Percentiles rank a stretch among this genome's conserved stretches.
phyloP scores from a whole-genome alignment of 495 filamentous ascomycete species.

The Neohortaea acidophila region DNA sequence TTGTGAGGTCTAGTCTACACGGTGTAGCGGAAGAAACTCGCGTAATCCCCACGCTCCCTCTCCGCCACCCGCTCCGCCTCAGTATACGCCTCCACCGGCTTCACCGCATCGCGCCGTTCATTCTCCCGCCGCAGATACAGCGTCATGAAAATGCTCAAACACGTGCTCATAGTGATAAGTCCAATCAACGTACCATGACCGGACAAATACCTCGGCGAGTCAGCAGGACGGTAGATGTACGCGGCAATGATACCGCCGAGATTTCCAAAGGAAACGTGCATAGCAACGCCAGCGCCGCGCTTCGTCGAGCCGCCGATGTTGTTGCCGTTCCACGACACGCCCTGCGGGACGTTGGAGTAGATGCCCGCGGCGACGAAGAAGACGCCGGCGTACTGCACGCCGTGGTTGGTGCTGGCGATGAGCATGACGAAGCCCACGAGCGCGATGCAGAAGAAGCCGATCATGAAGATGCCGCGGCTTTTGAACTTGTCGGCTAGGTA shows the following conservation, averaged over 20 bases:
- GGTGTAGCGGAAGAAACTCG: too few species aligned
- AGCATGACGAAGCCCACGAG: constrained; percentile 71
- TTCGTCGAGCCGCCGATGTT: constrained; percentile 90
- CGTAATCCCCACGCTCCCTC: too few species aligned
- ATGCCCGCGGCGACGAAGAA: constrained; percentile 84
- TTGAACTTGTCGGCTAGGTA: constrained; percentile 65
- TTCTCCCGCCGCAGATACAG: too few species aligned
- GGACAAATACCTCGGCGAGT: too few species aligned
- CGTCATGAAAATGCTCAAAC: too few species aligned
- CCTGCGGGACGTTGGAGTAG: constrained; percentile 85
- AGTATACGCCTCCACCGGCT: too few species aligned
- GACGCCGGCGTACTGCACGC: constrained; percentile 63
- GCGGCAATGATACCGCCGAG: constrained; percentile 71
- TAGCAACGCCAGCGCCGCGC: constrained; percentile 68
- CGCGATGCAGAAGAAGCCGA: constrained; percentile 51
- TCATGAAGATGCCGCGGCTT: constrained; percentile 71
- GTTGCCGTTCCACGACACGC: constrained; percentile 77
- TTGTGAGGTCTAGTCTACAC: too few species aligned
- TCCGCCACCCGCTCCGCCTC: too few species aligned
- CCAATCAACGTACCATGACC: too few species aligned
- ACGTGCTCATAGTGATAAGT: too few species aligned
- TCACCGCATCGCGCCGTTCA: too few species aligned
- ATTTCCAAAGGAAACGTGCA: constrained; percentile 89
- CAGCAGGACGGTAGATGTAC: constrained; percentile 48
- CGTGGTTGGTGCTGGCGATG: constrained; percentile 41